phyloP scores from a whole-genome alignment of 345 rosid species.

The Gossypium stocksii region DNA sequence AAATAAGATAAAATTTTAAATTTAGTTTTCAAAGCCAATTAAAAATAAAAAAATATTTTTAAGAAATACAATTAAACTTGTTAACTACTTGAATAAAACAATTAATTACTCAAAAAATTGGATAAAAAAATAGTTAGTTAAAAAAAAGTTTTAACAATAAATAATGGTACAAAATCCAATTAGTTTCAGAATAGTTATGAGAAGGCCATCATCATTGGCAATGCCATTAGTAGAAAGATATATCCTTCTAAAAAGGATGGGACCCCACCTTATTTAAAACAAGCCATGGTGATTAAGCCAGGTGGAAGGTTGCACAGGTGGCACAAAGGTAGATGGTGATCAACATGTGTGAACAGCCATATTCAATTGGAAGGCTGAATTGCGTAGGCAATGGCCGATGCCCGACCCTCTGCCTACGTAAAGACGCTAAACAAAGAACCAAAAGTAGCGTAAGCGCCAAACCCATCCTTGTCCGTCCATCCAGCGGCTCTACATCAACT shows the following conservation, averaged over 20 bases:
- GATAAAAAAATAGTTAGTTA: not conserved
- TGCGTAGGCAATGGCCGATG: constrained; percentile 15
- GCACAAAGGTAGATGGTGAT: constrained; percentile 1
- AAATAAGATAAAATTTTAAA: not conserved
- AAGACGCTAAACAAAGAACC: constrained; percentile 27
- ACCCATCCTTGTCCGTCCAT: constrained; percentile 31
- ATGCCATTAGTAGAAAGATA: not conserved
- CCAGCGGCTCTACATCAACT: constrained; percentile 20
- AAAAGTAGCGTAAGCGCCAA: constrained; percentile 46
- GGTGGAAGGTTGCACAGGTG: constrained; percentile 5
- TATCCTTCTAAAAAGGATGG: not conserved
- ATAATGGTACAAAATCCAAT: not conserved
- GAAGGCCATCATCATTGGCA: not conserved
- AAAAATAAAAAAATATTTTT: too few species aligned
- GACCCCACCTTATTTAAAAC: not conserved
- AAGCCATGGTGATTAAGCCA: constrained; percentile 13
- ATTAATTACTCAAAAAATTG: not conserved
- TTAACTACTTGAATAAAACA: too few species aligned
- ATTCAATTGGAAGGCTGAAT: not conserved
- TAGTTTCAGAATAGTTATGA: not conserved
- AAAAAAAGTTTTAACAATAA: not conserved
- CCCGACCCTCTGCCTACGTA: constrained; percentile 20
- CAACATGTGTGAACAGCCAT: constrained; percentile 16
- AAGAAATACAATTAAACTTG: too few species aligned
- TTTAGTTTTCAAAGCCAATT: too few species aligned